Evolutionary conservation across 169 alveolate genomes (phyloP).

Genomic region (Cryptosporidium ryanae): DNA sequence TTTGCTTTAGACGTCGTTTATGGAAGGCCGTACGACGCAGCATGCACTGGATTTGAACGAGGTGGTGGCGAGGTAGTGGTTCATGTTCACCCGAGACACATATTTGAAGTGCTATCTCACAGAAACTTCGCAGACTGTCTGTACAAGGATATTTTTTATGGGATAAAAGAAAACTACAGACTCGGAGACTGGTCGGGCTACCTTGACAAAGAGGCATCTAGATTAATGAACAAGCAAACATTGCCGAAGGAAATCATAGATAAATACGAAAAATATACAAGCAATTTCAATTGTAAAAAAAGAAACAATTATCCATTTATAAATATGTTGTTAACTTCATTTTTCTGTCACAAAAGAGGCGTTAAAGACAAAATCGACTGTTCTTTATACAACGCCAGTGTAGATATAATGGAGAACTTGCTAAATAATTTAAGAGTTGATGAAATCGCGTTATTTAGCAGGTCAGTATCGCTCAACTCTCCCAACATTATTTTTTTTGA

Average conservation of each 20-base stretch:
- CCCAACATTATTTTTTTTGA: constrained; percentile 36
- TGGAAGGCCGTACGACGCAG: constrained; percentile 2
- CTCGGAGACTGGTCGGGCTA: constrained; percentile 43
- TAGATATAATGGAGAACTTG: constrained; percentile 1
- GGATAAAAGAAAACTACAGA: background rate
- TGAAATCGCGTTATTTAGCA: background rate
- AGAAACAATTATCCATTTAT: constrained; percentile 25
- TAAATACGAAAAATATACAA: background rate
- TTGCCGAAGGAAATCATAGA: background rate
- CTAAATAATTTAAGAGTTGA: background rate
- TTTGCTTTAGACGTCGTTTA: constrained; percentile 41
- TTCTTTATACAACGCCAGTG: constrained; percentile 7
- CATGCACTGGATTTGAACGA: background rate
- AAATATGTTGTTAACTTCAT: background rate
- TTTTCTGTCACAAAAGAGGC: constrained; percentile 15
- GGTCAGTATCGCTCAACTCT: background rate
- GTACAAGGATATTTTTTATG: background rate
- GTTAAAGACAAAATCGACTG: background rate
- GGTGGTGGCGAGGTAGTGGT: constrained; percentile 62
- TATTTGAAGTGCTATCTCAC: constrained; percentile 30
- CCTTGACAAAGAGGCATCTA: background rate
- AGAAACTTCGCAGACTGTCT: background rate
- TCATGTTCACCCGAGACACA: constrained; percentile 27
- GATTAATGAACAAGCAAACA: constrained; percentile 1
- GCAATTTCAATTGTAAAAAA: background rate